Evolutionary conservation across 208 protist species (phyloP).

Genomic region (Acanthamoeba lenticulata): DNA sequence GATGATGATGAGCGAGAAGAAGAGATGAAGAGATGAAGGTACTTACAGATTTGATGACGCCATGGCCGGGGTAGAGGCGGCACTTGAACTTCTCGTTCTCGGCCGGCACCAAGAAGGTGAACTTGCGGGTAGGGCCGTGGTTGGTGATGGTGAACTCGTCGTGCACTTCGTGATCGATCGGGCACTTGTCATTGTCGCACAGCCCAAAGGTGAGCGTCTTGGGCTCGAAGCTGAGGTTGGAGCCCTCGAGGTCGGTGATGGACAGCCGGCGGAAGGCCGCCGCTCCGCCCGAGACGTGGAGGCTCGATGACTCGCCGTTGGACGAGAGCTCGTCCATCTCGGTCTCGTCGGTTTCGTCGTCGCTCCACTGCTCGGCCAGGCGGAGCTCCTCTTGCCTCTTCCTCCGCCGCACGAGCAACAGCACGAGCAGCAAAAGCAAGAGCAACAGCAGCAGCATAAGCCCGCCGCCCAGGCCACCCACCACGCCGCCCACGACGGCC

Average conservation of each 20-base stretch:
- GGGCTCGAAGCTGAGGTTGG: constrained; percentile 23
- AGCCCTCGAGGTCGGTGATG: neutral
- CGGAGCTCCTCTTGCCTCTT: neutral
- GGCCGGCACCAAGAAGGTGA: constrained; percentile 58
- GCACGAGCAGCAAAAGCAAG: neutral
- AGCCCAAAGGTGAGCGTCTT: constrained; percentile 32
- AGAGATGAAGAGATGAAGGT: neutral
- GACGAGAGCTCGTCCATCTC: constrained; percentile 31
- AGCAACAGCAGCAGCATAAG: neutral
- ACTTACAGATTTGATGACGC: neutral
- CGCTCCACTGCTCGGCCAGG: constrained; percentile 18
- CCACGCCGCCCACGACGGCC: constrained; percentile 7
- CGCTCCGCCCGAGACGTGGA: neutral
- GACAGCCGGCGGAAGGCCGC: neutral
- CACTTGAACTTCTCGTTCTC: constrained; percentile 60
- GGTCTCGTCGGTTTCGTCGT: neutral
- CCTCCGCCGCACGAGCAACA: neutral
- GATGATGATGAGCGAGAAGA: neutral
- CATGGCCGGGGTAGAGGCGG: neutral
- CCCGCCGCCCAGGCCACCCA: neutral
- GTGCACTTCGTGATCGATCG: constrained; percentile 10
- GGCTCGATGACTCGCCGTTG: neutral
- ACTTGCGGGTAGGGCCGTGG: constrained; percentile 38
- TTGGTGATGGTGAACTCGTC: constrained; percentile 38
- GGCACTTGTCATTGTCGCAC: neutral